These are phyloP conservation scores for Oryza nivara DNA, from an alignment of 176 grass and related monocot species.

Conservation along the genomic window DNA sequence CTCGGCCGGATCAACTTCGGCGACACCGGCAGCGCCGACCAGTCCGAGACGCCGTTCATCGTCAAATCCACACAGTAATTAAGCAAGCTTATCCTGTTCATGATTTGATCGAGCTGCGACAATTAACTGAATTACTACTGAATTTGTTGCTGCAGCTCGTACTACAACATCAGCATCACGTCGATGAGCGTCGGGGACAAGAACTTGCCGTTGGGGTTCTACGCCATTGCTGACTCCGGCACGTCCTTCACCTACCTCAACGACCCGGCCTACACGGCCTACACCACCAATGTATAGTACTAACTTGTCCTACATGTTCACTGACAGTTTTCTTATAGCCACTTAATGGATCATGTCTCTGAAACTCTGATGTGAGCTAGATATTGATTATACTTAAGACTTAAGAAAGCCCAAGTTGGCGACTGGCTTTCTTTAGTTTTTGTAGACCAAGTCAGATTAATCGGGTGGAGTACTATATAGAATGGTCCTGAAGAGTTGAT, in stretches of 20 bases:
- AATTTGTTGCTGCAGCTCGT: conserved; percentile 37
- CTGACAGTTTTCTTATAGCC: too few relatives aligned
- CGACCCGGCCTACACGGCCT: conserved; percentile 52
- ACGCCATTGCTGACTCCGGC: conserved; percentile 75
- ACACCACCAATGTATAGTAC: conserved; percentile 47
- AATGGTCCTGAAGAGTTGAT: neutral
- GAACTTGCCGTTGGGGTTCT: conserved; percentile 34
- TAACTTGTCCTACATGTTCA: neutral
- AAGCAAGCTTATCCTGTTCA: neutral
- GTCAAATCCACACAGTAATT: neutral
- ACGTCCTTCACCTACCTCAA: conserved; percentile 63
- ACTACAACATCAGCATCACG: conserved; percentile 74
- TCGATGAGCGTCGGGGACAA: conserved; percentile 26
- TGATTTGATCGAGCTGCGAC: neutral
- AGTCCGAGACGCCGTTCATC: conserved; percentile 70
- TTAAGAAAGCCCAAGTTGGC: neutral
- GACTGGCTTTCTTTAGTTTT: neutral
- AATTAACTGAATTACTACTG: neutral
- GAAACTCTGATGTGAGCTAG: neutral
- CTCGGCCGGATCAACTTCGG: conserved; percentile 76
- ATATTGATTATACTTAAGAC: neutral
- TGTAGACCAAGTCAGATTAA: neutral
- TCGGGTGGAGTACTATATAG: neutral
- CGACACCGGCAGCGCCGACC: conserved; percentile 49
- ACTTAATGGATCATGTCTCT: neutral